These are phyloP conservation scores for Scedosporium boydii DNA, from an alignment of 2,329 filamentous ascomycete genomes.

Conservation along the genomic window DNA sequence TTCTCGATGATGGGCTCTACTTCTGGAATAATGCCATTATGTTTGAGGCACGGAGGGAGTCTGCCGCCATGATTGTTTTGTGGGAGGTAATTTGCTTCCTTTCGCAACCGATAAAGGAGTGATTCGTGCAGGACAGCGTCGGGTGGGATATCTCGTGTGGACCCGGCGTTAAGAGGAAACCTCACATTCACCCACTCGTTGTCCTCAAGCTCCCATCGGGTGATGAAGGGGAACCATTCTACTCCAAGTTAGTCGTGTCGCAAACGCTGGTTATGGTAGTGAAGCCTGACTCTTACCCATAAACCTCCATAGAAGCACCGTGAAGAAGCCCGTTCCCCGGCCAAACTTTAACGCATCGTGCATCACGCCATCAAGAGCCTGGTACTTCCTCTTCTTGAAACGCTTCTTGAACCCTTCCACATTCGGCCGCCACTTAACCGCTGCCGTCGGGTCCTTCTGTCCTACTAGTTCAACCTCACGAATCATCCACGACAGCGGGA, in stretches of 20 bases:
- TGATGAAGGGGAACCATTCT: constrained; percentile 30
- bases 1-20: neutral
- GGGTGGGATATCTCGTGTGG: constrained; percentile 27
- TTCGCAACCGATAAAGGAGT: constrained; percentile 21
- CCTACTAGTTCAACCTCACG: constrained; percentile 33
- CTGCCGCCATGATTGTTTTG: constrained; percentile 22
- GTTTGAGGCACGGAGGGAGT: constrained; percentile 22
- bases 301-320: constrained; percentile 30
- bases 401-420: constrained; percentile 21
- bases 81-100: constrained; percentile 19
- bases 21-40: constrained; percentile 5
- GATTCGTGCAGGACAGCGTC: constrained; percentile 29
- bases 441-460: constrained; percentile 17
- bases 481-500: constrained; percentile 44
- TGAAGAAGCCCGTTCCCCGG: constrained; percentile 25
- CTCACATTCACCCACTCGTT: constrained; percentile 23
- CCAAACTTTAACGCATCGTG: constrained; percentile 30
- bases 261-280: neutral
- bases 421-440: constrained; percentile 25
- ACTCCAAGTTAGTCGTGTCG: neutral
- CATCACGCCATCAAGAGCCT: constrained; percentile 22
- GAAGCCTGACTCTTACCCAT: constrained; percentile 24
- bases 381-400: constrained; percentile 19
- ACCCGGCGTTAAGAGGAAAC: constrained; percentile 27
- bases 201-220: constrained; percentile 27